Evolutionary conservation across 164 flowering plant species (phyloP).

Genomic region (Vitis rupestris): DNA sequence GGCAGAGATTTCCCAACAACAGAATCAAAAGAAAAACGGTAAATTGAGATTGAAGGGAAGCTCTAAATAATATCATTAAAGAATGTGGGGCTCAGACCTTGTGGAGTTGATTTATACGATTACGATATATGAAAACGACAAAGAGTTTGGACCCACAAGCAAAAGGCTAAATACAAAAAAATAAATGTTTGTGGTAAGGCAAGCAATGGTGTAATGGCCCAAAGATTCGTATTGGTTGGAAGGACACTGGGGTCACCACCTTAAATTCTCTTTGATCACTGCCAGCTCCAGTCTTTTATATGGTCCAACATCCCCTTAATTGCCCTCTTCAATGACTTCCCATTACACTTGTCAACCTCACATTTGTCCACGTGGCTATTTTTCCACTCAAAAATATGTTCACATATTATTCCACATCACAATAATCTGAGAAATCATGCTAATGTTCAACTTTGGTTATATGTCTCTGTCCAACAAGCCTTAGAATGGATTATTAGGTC

Average conservation of each 20-base stretch:
- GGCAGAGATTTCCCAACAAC: no score
- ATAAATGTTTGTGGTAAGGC: not conserved
- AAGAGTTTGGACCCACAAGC: slow-evolving; percentile 3
- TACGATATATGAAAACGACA: no score
- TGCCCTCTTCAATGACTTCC: slow-evolving; percentile 13
- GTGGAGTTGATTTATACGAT: no score
- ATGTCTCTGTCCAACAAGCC: not conserved
- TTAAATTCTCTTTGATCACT: slow-evolving; percentile 24
- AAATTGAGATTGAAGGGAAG: no score
- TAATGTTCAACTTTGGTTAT: not conserved
- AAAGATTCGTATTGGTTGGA: slow-evolving; percentile 11
- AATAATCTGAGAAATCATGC: not conserved
- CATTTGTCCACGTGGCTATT: not conserved
- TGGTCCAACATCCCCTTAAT: slow-evolving; percentile 30
- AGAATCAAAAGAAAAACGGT: no score
- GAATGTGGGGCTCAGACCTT: no score
- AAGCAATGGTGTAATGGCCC: slow-evolving; percentile 7
- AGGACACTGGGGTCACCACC: slow-evolving; percentile 24
- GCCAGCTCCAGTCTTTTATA: slow-evolving; percentile 26
- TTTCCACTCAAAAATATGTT: no score
- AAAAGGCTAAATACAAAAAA: not conserved
- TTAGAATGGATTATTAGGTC: not conserved
- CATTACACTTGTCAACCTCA: slow-evolving; percentile 9
- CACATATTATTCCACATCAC: not conserved
- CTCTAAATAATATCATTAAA: no score